These are phyloP conservation scores for Coriolopsis trogii DNA, from an alignment of 1,284 basidiomycete species.

Conservation along the genomic window DNA sequence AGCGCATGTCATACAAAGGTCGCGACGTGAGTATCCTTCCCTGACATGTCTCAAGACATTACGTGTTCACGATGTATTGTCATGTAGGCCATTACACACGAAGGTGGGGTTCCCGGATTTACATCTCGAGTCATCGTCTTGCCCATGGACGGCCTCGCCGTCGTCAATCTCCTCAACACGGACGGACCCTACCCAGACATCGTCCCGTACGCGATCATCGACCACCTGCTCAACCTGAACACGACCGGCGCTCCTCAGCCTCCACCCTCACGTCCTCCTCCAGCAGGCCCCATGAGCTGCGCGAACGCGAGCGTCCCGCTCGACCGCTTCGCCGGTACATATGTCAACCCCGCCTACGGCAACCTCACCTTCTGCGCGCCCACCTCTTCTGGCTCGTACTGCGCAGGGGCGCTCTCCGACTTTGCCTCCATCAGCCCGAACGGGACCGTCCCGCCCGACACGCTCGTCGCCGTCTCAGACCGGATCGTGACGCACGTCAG, in stretches of 20 bases:
- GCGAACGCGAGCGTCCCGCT: not conserved
- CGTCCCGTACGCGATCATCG: constrained; percentile 27
- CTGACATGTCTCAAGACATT: constrained; percentile 20
- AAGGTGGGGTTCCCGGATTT: constrained; percentile 37
- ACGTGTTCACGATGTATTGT: not conserved
- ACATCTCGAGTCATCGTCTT: constrained; percentile 36
- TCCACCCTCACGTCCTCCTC: not conserved
- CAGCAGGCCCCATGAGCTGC: not conserved
- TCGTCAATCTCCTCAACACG: constrained; percentile 44
- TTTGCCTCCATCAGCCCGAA: constrained; percentile 32
- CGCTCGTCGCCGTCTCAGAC: constrained; percentile 23
- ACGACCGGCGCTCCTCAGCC: not conserved
- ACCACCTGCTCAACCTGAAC: constrained; percentile 18
- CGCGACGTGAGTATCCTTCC: constrained; percentile 22
- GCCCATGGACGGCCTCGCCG: constrained; percentile 39
- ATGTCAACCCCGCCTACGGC: constrained; percentile 39
- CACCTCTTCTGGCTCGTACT: constrained; percentile 30
- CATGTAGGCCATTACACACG: constrained; percentile 27
- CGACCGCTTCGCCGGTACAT: constrained; percentile 36
- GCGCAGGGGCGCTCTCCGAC: constrained; percentile 24
- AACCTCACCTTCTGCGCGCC: constrained; percentile 37
- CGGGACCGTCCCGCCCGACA: constrained; percentile 3
- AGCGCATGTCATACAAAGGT: constrained; percentile 14
- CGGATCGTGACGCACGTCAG: constrained; percentile 26
- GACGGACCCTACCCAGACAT: constrained; percentile 38